Percentiles rank a stretch among this genome's conserved stretches.
Evolutionary conservation across 345 rosid genomes (phyloP).

Genomic region (Brassica napus): DNA sequence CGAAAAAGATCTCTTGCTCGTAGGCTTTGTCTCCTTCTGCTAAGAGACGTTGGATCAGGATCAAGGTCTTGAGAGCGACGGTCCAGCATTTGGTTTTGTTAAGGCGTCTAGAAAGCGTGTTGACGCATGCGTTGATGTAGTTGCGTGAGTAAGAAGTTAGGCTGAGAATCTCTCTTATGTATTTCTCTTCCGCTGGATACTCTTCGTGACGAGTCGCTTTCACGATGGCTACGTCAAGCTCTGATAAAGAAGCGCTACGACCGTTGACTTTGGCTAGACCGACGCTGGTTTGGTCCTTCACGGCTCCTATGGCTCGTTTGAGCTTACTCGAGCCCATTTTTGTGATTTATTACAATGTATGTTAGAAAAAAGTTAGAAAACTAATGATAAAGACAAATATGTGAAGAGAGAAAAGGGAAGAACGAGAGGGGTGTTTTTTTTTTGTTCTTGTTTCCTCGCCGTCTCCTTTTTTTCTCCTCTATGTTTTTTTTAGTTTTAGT

Average conservation of each 20-base stretch:
- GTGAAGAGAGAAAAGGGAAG: slow-evolving; percentile 41
- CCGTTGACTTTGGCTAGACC: slow-evolving; percentile 79
- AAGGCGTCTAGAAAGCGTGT: slow-evolving; percentile 61
- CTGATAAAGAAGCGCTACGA: slow-evolving; percentile 61
- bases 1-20: slow-evolving; percentile 90
- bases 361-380: background rate
- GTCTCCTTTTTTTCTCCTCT: slow-evolving; percentile 41
- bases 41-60: slow-evolving; percentile 64
- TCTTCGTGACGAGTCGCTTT: slow-evolving; percentile 92
- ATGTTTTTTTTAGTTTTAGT: slow-evolving; percentile 10
- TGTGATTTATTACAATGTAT: background rate
- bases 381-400: slow-evolving; percentile 12
- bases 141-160: slow-evolving; percentile 67
- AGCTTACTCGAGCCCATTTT: slow-evolving; percentile 75
- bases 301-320: slow-evolving; percentile 72
- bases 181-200: slow-evolving; percentile 75
- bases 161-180: slow-evolving; percentile 73
- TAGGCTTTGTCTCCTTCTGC: slow-evolving; percentile 69
- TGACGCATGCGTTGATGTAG: slow-evolving; percentile 57
- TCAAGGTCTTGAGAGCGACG: slow-evolving; percentile 79
- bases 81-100: slow-evolving; percentile 86
- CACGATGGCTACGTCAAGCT: slow-evolving; percentile 81
- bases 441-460: slow-evolving; percentile 33
- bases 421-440: slow-evolving; percentile 27
- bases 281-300: slow-evolving; percentile 90